A percentile compares a stretch with the other conserved stretches of the same genome.
Evolutionary conservation across 305 asterid species (phyloP).

Genomic region (Plantago lanceolata): DNA sequence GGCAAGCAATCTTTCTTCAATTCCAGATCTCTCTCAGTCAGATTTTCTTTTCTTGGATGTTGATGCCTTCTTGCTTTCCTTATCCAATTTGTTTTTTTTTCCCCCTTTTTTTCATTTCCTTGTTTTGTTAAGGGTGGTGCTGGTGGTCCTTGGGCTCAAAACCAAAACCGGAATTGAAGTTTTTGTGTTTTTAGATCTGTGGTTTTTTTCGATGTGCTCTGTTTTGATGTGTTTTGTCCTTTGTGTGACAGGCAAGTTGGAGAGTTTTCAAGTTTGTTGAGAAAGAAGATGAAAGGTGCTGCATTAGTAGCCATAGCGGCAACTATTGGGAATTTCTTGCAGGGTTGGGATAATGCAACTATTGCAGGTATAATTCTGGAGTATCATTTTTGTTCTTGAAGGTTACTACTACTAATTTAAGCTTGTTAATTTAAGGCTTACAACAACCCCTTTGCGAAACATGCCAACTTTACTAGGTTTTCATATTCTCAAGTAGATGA

Average conservation of each 20-base stretch:
- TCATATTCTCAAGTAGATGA: neutral
- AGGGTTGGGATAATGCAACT: conserved; percentile 93
- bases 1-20: conserved; percentile 7
- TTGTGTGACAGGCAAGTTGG: neutral
- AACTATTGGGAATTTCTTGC: conserved; percentile 65
- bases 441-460: no score
- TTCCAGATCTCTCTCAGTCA: conserved; percentile 3
- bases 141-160: neutral
- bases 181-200: conserved; percentile 9
- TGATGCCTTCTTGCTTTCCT: conserved; percentile 5
- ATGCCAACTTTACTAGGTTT: neutral
- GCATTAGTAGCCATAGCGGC: conserved; percentile 67
- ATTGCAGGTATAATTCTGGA: conserved; percentile 71
- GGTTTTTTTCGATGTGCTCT: neutral
- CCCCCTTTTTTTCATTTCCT: neutral
- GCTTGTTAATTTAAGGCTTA: neutral
- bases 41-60: neutral
- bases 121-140: neutral
- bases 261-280: neutral
- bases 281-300: conserved; percentile 55
- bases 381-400: neutral
- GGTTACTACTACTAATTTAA: neutral
- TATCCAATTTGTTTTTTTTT: neutral
- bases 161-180: neutral
- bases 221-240: neutral